A percentile compares a stretch with the other conserved stretches of the same genome.
phyloP scores from a whole-genome alignment of 2,329 filamentous ascomycete species.

The Alternaria triticina region DNA sequence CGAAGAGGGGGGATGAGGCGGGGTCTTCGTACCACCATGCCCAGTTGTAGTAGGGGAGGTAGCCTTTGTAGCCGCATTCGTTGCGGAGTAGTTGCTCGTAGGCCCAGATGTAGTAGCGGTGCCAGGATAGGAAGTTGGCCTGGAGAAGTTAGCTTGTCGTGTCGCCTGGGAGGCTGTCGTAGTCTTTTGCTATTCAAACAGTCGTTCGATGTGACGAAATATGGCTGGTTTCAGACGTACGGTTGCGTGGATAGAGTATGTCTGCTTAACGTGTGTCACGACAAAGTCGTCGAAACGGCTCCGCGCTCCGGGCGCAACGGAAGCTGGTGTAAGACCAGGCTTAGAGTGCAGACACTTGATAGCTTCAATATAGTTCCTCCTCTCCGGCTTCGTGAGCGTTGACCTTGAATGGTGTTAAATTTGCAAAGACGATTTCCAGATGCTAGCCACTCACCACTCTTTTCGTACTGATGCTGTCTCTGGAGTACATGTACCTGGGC shows the following conservation, averaged over 20 bases:
- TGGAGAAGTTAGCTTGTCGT: background rate
- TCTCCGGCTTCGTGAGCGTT: conserved; percentile 22
- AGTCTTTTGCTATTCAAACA: background rate
- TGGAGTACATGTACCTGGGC: background rate
- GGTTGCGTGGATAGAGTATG: conserved; percentile 35
- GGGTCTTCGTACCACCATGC: conserved; percentile 53
- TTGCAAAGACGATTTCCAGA: background rate
- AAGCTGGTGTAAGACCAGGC: conserved; percentile 28
- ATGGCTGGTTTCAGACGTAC: conserved; percentile 21
- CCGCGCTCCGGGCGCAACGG: conserved; percentile 30
- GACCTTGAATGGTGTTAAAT: conserved; percentile 1
- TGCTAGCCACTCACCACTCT: background rate
- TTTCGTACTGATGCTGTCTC: background rate
- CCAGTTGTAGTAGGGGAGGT: conserved; percentile 61
- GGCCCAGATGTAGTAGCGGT: conserved; percentile 50
- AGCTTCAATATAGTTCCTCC: conserved; percentile 37
- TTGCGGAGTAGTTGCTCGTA: conserved; percentile 50
- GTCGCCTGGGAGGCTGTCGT: background rate
- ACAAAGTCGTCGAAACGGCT: conserved; percentile 44
- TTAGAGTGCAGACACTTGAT: conserved; percentile 38
- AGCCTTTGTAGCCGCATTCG: conserved; percentile 52
- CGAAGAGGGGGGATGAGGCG: conserved; percentile 59
- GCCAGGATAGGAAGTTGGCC: conserved; percentile 47
- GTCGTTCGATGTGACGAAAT: background rate
- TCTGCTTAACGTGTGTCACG: conserved; percentile 39